phyloP scores from a whole-genome alignment of 257 asterid species.

The Leonotis leonurus region DNA sequence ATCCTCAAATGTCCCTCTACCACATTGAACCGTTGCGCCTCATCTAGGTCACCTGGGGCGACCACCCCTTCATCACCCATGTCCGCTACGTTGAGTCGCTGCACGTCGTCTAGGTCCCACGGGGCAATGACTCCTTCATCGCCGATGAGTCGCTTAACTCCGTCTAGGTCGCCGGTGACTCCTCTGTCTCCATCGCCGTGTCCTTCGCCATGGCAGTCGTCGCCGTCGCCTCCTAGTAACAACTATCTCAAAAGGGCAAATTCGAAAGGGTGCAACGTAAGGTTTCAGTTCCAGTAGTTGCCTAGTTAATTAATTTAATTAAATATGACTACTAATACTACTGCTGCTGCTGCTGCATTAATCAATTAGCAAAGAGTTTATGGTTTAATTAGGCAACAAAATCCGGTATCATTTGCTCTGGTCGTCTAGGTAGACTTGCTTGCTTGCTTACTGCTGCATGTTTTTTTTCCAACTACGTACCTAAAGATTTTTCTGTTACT shows the following conservation, averaged over 20 bases:
- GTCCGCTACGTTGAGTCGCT: no score
- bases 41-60: background rate
- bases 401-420: slow-evolving; percentile 3
- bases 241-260: slow-evolving; percentile 48
- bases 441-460: slow-evolving; percentile 9
- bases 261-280: slow-evolving; percentile 69
- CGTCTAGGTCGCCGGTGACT: background rate
- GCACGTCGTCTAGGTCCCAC: no score
- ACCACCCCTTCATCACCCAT: no score
- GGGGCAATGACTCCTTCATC: no score
- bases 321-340: background rate
- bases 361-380: background rate
- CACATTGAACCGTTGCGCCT: slow-evolving; percentile 13
- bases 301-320: background rate
- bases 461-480: background rate
- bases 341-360: no score
- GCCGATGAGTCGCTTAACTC: no score
- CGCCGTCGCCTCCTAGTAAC: background rate
- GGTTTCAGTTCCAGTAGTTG: slow-evolving; percentile 32
- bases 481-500: background rate
- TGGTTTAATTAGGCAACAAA: slow-evolving; percentile 12
- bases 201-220: no score
- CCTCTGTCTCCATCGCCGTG: no score
- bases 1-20: slow-evolving; percentile 54
- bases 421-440: slow-evolving; percentile 19